Base-by-base conservation (phyloP, 306 rosid genomes). In the Benincasa hispida region DNA sequence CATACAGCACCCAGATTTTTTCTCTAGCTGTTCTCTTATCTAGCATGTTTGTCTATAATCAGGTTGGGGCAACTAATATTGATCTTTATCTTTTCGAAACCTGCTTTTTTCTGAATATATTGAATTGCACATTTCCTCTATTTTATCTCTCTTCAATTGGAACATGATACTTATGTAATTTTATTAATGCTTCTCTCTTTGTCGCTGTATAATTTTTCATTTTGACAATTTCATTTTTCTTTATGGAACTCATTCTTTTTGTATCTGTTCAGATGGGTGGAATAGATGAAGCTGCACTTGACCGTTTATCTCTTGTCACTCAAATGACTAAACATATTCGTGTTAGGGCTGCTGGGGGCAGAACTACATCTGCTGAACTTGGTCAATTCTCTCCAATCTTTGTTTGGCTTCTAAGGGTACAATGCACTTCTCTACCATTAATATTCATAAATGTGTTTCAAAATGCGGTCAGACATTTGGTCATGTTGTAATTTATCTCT, bases 271-370 rank as follows among this genome's bases (percentile, higher is more conserved):
- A 93, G 98, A 90, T 93, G 91, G 97, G 97, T 80, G 97, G 94
- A 53, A 93, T 93, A 58, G 98, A 93, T 63, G 98, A 91, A 86
- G 90, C 90, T 83, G 91, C 97, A 54, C 88, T 91, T 65, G 98
- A 93, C 82, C 96, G 95, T 81, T 92, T 91, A 76, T 92, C 96
- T 84, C 96, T 93, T 58, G 98, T 93, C 79, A 91, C 97, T 58
- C 91, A 93, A 89, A 88, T 93, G 97, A 87, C 96, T 45, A 91
- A 91, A 79, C 98, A 93, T 83, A 89, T 93, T 72, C 92, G 97
- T 74, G 91, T 93, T 59, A 90, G 88, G 85, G 97, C 96, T 60
- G 80, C 97, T 63, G 94, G 93, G 70, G 96, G 91, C 82, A 89
- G 86, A 81, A 86, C 61, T 79, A 80, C 97, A 59, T 90, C 88